A percentile compares a stretch with the other conserved stretches of the same genome.
phyloP scores from a whole-genome alignment of 179 eudicot genomes.

The Nepenthes alata region DNA sequence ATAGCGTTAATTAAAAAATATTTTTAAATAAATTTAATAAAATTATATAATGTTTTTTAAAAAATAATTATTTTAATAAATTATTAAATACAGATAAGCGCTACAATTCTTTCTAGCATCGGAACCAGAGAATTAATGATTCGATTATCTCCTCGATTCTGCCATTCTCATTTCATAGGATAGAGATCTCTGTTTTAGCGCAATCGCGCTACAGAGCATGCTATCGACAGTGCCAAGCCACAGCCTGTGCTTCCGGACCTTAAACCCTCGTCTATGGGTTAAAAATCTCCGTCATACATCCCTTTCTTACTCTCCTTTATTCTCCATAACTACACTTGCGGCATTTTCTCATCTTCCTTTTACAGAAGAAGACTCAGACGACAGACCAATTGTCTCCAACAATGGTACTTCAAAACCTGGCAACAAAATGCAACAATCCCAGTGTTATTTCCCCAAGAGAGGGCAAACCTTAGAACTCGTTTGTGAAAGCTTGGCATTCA shows the following conservation, averaged over 20 bases:
- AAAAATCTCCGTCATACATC: conserved; percentile 17
- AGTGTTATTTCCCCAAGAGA: conserved; percentile 60
- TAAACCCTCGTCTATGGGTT: conserved; percentile 28
- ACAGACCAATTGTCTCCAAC: background rate
- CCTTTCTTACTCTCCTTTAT: conserved; percentile 6
- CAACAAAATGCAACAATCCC: conserved; percentile 1
- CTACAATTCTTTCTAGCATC: too few relatives aligned
- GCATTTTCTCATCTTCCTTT: conserved; percentile 13
- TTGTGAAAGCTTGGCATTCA: conserved; percentile 67
- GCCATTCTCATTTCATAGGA: too few relatives aligned
- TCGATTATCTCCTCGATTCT: too few relatives aligned
- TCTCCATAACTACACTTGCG: conserved; percentile 10
- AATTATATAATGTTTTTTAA: too few relatives aligned
- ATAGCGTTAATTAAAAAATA: too few relatives aligned
- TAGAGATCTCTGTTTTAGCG: too few relatives aligned
- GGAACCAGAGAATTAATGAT: too few relatives aligned
- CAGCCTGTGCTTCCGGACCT: conserved; percentile 16
- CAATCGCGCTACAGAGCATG: background rate
- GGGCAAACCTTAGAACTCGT: conserved; percentile 68
- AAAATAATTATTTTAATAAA: too few relatives aligned
- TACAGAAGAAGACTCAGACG: conserved; percentile 13
- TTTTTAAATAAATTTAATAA: too few relatives aligned
- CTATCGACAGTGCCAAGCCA: conserved; percentile 12
- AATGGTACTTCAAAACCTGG: conserved; percentile 5
- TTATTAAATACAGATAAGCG: too few relatives aligned